These are phyloP conservation scores for Picochlorum sp. DNA, from an alignment of 139 green algal genomes.

Conservation along the genomic window DNA sequence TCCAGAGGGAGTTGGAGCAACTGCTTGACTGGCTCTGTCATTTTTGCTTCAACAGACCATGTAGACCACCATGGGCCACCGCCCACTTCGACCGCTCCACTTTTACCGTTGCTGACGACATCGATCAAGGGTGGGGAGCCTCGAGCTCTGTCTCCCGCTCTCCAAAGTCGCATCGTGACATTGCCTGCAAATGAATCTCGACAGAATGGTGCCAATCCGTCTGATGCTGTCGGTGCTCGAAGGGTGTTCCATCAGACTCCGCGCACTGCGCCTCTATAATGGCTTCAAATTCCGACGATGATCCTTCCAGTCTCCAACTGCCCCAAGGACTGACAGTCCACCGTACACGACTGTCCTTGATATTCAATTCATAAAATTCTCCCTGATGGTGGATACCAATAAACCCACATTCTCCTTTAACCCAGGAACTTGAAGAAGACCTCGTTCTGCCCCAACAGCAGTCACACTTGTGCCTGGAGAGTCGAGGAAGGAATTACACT, in stretches of 20 bases:
- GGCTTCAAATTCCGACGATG: slow-evolving; percentile 58
- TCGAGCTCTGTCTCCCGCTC: slow-evolving; percentile 15
- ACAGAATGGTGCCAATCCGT: slow-evolving; percentile 75
- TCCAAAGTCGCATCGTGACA: slow-evolving; percentile 62
- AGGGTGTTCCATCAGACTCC: slow-evolving; percentile 42
- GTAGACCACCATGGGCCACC: slow-evolving; percentile 82
- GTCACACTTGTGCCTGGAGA: slow-evolving; percentile 64
- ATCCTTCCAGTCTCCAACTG: slow-evolving; percentile 31
- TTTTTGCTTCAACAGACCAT: slow-evolving; percentile 66
- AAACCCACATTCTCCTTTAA: slow-evolving; percentile 86
- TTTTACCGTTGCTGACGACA: slow-evolving; percentile 31
- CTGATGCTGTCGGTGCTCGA: slow-evolving; percentile 64
- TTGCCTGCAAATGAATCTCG: slow-evolving; percentile 84
- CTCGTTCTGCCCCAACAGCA: slow-evolving; percentile 57
- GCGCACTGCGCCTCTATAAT: slow-evolving; percentile 59
- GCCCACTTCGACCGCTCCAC: slow-evolving; percentile 76
- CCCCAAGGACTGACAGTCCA: slow-evolving; percentile 89
- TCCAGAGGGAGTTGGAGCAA: slow-evolving; percentile 70
- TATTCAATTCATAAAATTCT: slow-evolving; percentile 83
- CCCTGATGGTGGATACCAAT: slow-evolving; percentile 69
- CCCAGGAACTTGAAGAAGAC: slow-evolving; percentile 50
- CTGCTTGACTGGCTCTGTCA: slow-evolving; percentile 68
- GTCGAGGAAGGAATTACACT: slow-evolving; percentile 88
- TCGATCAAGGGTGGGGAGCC: slow-evolving; percentile 49
- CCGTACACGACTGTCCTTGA: slow-evolving; percentile 63